phyloP scores from a whole-genome alignment of 2,329 filamentous ascomycete species.

The Arthrobotrys sphaeroides region DNA sequence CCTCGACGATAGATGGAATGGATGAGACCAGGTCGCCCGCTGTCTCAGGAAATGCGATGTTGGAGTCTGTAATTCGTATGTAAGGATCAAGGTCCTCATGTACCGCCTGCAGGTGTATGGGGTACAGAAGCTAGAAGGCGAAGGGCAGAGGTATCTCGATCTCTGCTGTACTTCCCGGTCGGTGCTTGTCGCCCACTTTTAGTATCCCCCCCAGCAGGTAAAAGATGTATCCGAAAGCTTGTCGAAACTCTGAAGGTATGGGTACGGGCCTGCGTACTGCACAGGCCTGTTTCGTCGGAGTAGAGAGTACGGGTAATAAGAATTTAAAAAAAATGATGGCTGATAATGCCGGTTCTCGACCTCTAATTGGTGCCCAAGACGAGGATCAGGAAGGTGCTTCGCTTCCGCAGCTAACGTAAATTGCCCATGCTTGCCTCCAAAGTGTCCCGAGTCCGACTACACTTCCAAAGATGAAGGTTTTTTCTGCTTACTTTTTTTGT shows the following conservation, averaged over 20 bases:
- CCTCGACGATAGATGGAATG: slow-evolving; percentile 25
- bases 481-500: slow-evolving; percentile 16
- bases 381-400: slow-evolving; percentile 52
- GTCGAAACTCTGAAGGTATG: slow-evolving; percentile 28
- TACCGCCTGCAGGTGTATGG: slow-evolving; percentile 42
- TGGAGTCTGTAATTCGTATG: not conserved
- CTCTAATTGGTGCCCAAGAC: slow-evolving; percentile 47
- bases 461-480: slow-evolving; percentile 14
- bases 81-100: slow-evolving; percentile 4
- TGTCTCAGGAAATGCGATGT: not conserved
- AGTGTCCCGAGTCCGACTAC: slow-evolving; percentile 34
- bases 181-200: slow-evolving; percentile 40
- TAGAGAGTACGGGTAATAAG: slow-evolving; percentile 49
- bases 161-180: slow-evolving; percentile 53
- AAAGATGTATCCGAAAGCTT: slow-evolving; percentile 52
- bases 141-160: slow-evolving; percentile 45
- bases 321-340: slow-evolving; percentile 44
- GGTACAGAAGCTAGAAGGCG: slow-evolving; percentile 33
- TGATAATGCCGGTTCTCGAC: slow-evolving; percentile 41
- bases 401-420: slow-evolving; percentile 53
- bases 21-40: not conserved
- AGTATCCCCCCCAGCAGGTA: slow-evolving; percentile 1
- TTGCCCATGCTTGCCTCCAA: slow-evolving; percentile 50
- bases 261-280: not conserved
- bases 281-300: slow-evolving; percentile 17